Evolutionary conservation across 768 basidiomycete genomes (phyloP).

Genomic region (Candolleomyces aberdarensis): DNA sequence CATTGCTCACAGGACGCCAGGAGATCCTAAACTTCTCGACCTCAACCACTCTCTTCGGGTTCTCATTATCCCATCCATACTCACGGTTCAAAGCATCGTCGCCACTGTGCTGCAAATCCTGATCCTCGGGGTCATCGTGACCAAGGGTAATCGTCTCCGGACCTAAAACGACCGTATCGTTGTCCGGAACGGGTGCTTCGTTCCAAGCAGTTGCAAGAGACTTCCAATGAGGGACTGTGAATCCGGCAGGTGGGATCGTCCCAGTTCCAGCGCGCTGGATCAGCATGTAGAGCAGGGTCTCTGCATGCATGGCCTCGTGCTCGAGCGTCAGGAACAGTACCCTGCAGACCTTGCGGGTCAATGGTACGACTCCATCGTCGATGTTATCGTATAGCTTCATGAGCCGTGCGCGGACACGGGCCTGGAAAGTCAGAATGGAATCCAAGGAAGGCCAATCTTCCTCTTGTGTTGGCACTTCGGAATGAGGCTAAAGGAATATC

Average conservation of each 20-base stretch:
- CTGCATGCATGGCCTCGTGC: slow-evolving; percentile 86
- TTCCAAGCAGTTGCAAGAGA: slow-evolving; percentile 49
- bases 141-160: slow-evolving; percentile 65
- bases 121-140: slow-evolving; percentile 76
- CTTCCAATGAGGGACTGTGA: slow-evolving; percentile 70
- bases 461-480: slow-evolving; percentile 74
- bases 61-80: slow-evolving; percentile 96
- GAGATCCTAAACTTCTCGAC: slow-evolving; percentile 75
- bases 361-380: slow-evolving; percentile 40
- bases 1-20: slow-evolving; percentile 86
- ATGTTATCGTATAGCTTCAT: slow-evolving; percentile 70
- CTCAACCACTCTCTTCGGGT: slow-evolving; percentile 57
- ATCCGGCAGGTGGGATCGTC: slow-evolving; percentile 75
- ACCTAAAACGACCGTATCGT: slow-evolving; percentile 51
- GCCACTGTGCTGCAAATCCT: slow-evolving; percentile 51
- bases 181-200: slow-evolving; percentile 37
- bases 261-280: slow-evolving; percentile 76
- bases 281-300: slow-evolving; percentile 96
- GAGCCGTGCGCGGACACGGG: slow-evolving; percentile 75
- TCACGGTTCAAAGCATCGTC: slow-evolving; percentile 51
- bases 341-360: slow-evolving; percentile 69
- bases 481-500: slow-evolving; percentile 62
- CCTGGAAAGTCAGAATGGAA: slow-evolving; percentile 72
- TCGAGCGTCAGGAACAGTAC: slow-evolving; percentile 90
- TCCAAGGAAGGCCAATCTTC: slow-evolving; percentile 84